These are phyloP conservation scores for Chaetomium fimeti DNA, from an alignment of 495 filamentous ascomycete genomes.

Conservation along the genomic window DNA sequence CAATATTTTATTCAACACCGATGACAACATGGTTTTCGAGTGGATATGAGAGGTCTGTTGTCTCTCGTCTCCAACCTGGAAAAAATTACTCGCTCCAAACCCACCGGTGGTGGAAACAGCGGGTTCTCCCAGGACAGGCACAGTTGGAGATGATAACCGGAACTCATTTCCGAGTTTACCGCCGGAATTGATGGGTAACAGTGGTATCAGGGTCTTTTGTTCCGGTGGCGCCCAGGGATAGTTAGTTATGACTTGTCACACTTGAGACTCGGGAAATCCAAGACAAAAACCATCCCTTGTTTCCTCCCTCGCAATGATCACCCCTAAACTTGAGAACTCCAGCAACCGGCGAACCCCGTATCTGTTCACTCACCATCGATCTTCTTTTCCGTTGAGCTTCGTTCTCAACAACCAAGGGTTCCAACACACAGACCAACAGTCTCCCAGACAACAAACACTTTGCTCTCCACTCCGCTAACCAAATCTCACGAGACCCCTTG, in stretches of 20 bases:
- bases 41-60: not conserved
- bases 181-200: not conserved
- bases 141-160: not conserved
- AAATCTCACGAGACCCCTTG: not conserved
- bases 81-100: constrained; percentile 3
- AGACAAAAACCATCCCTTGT: not conserved
- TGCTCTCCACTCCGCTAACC: not conserved
- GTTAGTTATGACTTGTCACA: too few species aligned
- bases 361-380: not conserved
- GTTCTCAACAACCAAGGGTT: not conserved
- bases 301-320: not conserved
- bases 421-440: constrained; percentile 4
- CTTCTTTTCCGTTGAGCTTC: not conserved
- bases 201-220: not conserved
- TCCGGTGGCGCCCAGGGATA: not conserved
- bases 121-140: not conserved
- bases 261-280: not conserved
- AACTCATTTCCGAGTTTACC: constrained; percentile 1
- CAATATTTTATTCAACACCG: not conserved
- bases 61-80: constrained; percentile 12
- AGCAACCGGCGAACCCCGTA: not conserved
- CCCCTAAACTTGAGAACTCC: not conserved
- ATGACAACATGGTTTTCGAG: not conserved
- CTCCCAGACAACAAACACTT: not conserved
- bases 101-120: constrained; percentile 12